Evolutionary conservation across 768 basidiomycete species (phyloP), one percentile per base, ranked within the genome.

Genomic region (Leucocoprinus birnbaumii): DNA sequence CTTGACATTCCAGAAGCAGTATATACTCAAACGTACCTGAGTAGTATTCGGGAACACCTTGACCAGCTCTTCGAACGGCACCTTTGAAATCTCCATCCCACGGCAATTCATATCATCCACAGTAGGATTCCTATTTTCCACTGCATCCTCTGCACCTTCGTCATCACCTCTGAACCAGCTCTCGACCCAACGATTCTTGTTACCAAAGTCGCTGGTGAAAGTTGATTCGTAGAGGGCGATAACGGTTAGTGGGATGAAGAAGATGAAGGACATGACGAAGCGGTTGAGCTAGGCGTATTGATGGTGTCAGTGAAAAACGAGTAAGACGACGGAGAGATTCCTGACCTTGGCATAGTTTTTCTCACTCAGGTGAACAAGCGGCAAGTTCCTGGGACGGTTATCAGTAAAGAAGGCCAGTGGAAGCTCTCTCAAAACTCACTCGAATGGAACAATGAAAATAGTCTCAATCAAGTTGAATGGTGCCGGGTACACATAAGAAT

Each of bases 391-490:
- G 65, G n/a, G n/a, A n/a, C n/a, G n/a, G n/a, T n/a, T n/a, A n/a
- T n/a, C n/a, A n/a, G n/a, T n/a, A n/a, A n/a, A n/a, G n/a, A n/a
- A n/a, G n/a, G n/a, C n/a, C n/a, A n/a, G n/a, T n/a, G n/a, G n/a
- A n/a, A n/a, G n/a, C n/a, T 40, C 8, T 42, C n/a, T 40, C 8
- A 44, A 7, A 22, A 75, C 89, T 63, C 62, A 96, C 93, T 96
- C 94, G 48, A 92, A 76, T 16, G 95, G 95, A 1, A 85, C 90
- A 55, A 96, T 74, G 25, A 96, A 71, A 65, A 93, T 66, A 0
- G 77, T 73, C 70, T 98, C 95, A 57, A 95, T 71, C 24, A 97
- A 73, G 67, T 96, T 97, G 77, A 96, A 95, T 1, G 95, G 95
- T 0, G 94, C 90, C 27, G 93, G 92, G 67, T 94, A 95, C 48